Base-by-base conservation (phyloP, 352 stramenopile genomes). In the Globisporangium camurandrum region DNA sequence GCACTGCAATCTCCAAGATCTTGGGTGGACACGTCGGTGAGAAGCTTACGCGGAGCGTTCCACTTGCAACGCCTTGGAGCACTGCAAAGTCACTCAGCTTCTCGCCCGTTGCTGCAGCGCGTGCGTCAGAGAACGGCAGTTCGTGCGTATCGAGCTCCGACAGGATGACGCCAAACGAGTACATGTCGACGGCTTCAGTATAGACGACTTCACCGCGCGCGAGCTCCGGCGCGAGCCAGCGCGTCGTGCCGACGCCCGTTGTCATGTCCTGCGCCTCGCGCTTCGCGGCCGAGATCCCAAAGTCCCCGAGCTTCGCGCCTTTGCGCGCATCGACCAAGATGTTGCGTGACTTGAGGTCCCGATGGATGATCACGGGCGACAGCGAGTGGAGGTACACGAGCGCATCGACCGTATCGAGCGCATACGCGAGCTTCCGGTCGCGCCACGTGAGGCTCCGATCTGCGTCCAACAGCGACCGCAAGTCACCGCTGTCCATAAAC, bases 321-420 rank as follows among this genome's bases (percentile, higher is more conserved):
- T 82, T 83, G 51, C 69, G 73, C 7, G 63, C 64, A 52, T 84
- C 70, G 11, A 87, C 53, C 17, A 87, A 57, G 42, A 87, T 71
- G 61, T 87, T 87, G 49, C 75, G 72, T n/a, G 68, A 82, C 49
- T 86, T 84, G 49, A 86, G 68, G 53, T 86, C 75, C 28, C 75
- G 71, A 50, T 86, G 75, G 56, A 86, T 81, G 59, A 86, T 83
- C 34, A 80, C 56, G 33, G 71, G 70, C 11, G 48, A 72, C 12
- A 84, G 51, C 14, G 75, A 87, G 55, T 87, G 75, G 36, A 87
- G 34, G 54, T 87, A 87, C 57, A 84, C 70, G 58, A 87, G 63
- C 0, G 75, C 72, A 50, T 84, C 75, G 57, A 84, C 75, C 16
- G 66, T 79, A 56, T 88, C 76, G 17, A 66, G 56, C 26, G 75